Conservation (phyloP, 2,329 filamentous ascomycete species). For the Fusarium nurragi region DNA sequence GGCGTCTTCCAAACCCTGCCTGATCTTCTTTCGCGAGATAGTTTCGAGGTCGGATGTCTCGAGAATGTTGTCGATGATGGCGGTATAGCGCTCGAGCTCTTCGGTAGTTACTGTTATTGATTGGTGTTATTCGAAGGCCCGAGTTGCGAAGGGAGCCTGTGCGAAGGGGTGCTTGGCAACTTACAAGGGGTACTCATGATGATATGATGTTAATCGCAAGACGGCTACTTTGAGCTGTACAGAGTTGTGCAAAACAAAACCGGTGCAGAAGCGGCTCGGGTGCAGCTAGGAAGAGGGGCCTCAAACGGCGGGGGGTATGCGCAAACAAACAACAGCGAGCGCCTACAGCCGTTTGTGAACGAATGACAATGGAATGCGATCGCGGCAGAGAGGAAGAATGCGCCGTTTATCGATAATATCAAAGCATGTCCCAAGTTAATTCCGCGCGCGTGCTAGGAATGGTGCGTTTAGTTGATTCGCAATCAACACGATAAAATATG, state of each 20-base stretch:
- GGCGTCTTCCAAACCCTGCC: slow-evolving; percentile 63
- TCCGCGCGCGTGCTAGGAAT: slow-evolving; percentile 12
- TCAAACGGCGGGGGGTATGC: slow-evolving; percentile 24
- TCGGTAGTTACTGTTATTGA: slow-evolving; percentile 57
- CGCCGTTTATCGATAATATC: slow-evolving; percentile 33
- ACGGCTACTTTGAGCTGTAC: background rate
- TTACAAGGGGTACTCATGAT: slow-evolving; percentile 45
- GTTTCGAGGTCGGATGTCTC: slow-evolving; percentile 67
- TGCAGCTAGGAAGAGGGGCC: slow-evolving; percentile 15
- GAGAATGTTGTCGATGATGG: slow-evolving; percentile 69
- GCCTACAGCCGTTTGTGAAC: slow-evolving; percentile 13
- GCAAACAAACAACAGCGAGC: slow-evolving; percentile 24
- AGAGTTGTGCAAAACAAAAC: slow-evolving; percentile 19
- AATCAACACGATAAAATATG: slow-evolving; percentile 41
- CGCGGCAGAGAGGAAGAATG: slow-evolving; percentile 29
- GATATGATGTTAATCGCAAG: slow-evolving; percentile 4
- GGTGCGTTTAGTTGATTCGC: slow-evolving; percentile 5
- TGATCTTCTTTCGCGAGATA: slow-evolving; percentile 71
- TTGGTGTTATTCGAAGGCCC: slow-evolving; percentile 9
- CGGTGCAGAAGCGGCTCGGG: slow-evolving; percentile 13
- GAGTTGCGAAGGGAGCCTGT: slow-evolving; percentile 5
- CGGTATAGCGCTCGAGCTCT: slow-evolving; percentile 63
- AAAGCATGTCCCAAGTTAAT: slow-evolving; percentile 33
- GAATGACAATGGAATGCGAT: slow-evolving; percentile 26
- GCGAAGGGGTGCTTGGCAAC: slow-evolving; percentile 9